Evolutionary conservation across 192 early-diverging fungal genomes (phyloP).

Genomic region (Tieghemiomyces parasiticus): DNA sequence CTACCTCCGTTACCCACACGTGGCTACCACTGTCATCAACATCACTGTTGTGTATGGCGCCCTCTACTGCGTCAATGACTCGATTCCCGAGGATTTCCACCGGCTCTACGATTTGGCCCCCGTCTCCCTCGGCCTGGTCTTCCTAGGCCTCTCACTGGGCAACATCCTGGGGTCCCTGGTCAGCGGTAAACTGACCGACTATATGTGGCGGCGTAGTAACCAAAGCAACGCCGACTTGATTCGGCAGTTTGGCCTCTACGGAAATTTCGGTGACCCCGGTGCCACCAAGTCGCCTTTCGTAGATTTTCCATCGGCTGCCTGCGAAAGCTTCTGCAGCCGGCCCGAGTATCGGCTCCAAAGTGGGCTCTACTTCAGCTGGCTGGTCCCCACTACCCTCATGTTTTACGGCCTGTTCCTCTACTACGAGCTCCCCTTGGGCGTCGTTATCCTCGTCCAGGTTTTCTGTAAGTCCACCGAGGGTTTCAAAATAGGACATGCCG

Average conservation of each 20-base stretch:
- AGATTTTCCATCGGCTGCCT: not conserved
- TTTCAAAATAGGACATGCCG: too few species aligned
- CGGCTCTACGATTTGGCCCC: conserved; percentile 24
- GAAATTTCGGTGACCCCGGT: not conserved
- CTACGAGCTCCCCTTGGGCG: not conserved
- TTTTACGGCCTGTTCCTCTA: not conserved
- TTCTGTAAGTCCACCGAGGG: not conserved
- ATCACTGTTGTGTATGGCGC: conserved; percentile 32
- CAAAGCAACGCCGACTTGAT: not conserved
- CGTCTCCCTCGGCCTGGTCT: conserved; percentile 26
- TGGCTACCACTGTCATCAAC: conserved; percentile 16
- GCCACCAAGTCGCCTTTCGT: too few species aligned
- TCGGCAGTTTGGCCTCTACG: too few species aligned
- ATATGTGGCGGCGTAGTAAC: conserved; percentile 1
- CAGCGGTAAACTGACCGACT: conserved; percentile 24
- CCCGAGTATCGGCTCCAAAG: not conserved
- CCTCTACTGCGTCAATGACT: conserved; percentile 28
- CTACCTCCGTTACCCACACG: not conserved
- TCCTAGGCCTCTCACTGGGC: conserved; percentile 26
- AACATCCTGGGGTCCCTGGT: conserved; percentile 21
- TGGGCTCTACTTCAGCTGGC: not conserved
- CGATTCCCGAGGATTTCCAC: conserved; percentile 26
- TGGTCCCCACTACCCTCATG: not conserved
- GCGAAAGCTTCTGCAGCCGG: not conserved
- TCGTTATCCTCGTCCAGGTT: not conserved